phyloP scores from a whole-genome alignment of 169 alveolate genomes.

The Theileria parva region DNA sequence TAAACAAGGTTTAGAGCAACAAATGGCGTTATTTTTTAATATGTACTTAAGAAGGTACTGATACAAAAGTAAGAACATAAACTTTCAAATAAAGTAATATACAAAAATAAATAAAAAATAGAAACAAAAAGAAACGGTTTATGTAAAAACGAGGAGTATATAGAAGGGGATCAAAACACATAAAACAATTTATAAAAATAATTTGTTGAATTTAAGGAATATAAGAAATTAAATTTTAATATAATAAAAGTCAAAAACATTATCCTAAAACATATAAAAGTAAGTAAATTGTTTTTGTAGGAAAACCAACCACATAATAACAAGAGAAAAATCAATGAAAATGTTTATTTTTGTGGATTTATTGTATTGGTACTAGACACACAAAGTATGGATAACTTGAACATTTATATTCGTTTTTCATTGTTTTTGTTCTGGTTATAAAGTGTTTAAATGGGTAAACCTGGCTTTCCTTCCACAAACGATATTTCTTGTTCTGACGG shows the following conservation, averaged over 20 bases:
- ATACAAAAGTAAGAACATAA: neutral
- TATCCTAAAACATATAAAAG: no score
- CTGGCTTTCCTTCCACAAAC: neutral
- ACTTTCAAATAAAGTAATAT: no score
- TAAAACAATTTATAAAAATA: neutral
- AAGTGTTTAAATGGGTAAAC: neutral
- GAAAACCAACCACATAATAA: neutral
- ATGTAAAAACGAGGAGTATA: no score
- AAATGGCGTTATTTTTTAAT: neutral
- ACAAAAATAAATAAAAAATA: no score
- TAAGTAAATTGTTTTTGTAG: neutral
- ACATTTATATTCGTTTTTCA: neutral
- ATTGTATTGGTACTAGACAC: neutral
- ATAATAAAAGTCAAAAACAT: no score
- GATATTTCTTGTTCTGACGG: neutral
- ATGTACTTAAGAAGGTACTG: neutral
- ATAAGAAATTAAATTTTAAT: neutral
- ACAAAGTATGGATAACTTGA: neutral
- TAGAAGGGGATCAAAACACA: neutral
- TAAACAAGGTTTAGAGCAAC: no score
- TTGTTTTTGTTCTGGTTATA: neutral
- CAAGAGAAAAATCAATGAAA: neutral
- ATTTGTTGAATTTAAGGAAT: no score
- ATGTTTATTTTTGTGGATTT: neutral
- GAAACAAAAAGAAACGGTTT: no score